These are phyloP conservation scores for Torulaspora franciscae DNA, from an alignment of 805 yeast species.

Conservation along the genomic window DNA sequence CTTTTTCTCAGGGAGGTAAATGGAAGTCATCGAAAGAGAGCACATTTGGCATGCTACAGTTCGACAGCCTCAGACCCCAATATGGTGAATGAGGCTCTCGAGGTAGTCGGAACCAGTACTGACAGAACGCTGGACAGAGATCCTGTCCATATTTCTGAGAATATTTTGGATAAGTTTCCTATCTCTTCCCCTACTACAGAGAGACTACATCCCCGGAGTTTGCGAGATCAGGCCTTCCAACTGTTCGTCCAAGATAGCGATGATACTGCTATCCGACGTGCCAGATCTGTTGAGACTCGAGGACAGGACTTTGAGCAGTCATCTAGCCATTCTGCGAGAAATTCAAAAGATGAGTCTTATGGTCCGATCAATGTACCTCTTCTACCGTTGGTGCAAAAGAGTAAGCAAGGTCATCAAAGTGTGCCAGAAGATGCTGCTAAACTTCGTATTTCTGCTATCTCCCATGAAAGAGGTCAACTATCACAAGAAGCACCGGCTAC, in stretches of 20 bases:
- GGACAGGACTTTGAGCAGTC: not conserved
- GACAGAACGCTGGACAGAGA: not conserved
- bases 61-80: not conserved
- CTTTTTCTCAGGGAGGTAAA: not conserved
- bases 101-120: not conserved
- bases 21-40: not conserved
- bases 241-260: slow-evolving; percentile 3
- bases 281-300: not conserved
- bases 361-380: too few species aligned
- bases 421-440: too few species aligned
- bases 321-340: too few species aligned
- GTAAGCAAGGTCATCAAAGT: too few species aligned
- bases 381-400: too few species aligned
- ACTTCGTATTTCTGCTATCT: not conserved
- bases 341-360: too few species aligned
- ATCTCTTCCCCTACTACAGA: slow-evolving; percentile 16
- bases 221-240: not conserved
- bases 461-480: not conserved
- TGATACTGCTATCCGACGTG: not conserved
- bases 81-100: not conserved
- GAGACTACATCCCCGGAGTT: not conserved
- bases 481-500: not conserved
- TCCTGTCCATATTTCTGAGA: not conserved
- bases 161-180: slow-evolving; percentile 8
- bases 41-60: not conserved